Base-by-base conservation (phyloP, 2,329 filamentous ascomycete species). In the Chalaropsis ovoidea region DNA sequence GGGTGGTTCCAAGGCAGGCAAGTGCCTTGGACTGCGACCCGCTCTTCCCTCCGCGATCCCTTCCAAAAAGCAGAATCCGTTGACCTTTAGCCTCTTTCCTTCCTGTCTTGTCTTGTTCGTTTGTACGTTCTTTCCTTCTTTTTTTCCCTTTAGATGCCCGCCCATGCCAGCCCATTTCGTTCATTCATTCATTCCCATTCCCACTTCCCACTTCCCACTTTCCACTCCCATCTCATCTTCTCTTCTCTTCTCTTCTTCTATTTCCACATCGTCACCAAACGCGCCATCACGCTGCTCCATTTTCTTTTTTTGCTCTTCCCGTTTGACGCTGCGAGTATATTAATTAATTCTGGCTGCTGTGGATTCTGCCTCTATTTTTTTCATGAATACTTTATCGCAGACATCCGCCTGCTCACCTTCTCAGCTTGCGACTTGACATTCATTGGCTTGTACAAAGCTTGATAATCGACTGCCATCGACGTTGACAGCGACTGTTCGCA, bases 21-120 rank as follows among this genome's bases (percentile, higher is more conserved):
- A 39, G 35, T 39, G 35, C 35, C 35, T 39, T 39, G 8, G 35
- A 39, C 35, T 8, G 35, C 35, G 35, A 39, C 35, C 35, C 35
- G 35, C 35, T 39, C 35, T 65, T 62, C 58, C 58, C 45, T 65
- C 64, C 58, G 64, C 39, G 58, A 65, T 65, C 58, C 58, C 58
- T 60, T 31, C 61, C 11, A 62, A 60, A 63, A 41, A 41, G n/a
- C 39, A 64, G 35, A 22, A 47, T 27, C 10, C 6, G 5, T 61
- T 61, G 22, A 41, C n/a, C 39, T 49, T 42, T 61, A 62, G 43
- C 62, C 39, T 65, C 45, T 61, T 56, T 67, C 56, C 45, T 67
- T 43, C 31, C 39, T 61, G 63, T 64, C 22, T 65, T 49, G 27
- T 45, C 31, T 65, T 61, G 45, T 61, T 35, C 8, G 24, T 58